These are phyloP conservation scores for Serendipita vermifera DNA, from an alignment of 768 basidiomycete species.

Conservation along the genomic window DNA sequence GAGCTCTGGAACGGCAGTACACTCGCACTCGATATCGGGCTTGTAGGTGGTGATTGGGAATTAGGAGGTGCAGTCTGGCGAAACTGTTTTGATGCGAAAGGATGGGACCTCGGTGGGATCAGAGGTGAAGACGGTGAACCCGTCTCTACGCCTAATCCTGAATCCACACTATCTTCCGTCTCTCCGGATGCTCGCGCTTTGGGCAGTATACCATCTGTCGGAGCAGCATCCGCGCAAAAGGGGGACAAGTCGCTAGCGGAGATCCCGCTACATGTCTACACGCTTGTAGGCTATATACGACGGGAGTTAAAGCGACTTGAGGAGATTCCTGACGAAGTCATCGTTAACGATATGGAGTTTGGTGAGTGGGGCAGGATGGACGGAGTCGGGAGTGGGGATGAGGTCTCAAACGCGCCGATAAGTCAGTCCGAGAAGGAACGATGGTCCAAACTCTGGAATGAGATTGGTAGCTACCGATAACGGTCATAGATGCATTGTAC, in stretches of 20 bases:
- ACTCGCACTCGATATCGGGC: slow-evolving; percentile 63
- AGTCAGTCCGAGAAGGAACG: background rate
- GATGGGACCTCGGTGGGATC: slow-evolving; percentile 20
- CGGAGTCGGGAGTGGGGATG: slow-evolving; percentile 1
- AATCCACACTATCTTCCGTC: too few relatives aligned
- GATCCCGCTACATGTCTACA: slow-evolving; percentile 64
- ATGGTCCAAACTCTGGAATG: background rate
- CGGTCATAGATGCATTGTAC: too few relatives aligned
- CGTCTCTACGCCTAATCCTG: slow-evolving; percentile 7
- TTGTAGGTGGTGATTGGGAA: slow-evolving; percentile 64
- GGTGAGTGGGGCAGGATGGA: slow-evolving; percentile 20
- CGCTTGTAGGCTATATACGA: slow-evolving; percentile 54
- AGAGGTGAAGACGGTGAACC: slow-evolving; percentile 11
- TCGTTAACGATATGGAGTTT: slow-evolving; percentile 23
- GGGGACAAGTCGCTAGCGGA: slow-evolving; percentile 29
- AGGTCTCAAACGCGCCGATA: background rate
- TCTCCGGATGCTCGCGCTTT: too few relatives aligned
- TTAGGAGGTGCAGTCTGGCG: slow-evolving; percentile 85
- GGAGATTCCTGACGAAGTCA: slow-evolving; percentile 31
- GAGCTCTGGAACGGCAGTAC: slow-evolving; percentile 83
- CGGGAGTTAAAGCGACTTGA: slow-evolving; percentile 63
- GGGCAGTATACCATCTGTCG: too few relatives aligned
- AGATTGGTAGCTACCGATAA: background rate
- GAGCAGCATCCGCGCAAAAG: slow-evolving; percentile 16
- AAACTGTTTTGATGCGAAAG: slow-evolving; percentile 76